These are phyloP conservation scores for Cydonia oblonga DNA, from an alignment of 331 rosid genomes.

Conservation along the genomic window DNA sequence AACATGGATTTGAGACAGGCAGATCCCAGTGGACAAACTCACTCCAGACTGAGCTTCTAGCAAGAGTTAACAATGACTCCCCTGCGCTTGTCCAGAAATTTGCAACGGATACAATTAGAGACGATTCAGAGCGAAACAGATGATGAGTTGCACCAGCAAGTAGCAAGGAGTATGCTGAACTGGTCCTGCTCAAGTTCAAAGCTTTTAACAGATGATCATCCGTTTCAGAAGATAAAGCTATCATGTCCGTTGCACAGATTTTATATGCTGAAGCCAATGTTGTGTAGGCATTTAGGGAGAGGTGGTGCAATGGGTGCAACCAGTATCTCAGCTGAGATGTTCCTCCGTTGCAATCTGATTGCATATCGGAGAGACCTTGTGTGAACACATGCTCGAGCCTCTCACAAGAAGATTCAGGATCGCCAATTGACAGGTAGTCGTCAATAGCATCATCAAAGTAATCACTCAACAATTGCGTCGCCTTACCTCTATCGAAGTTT, in stretches of 20 bases:
- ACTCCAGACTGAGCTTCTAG: constrained; percentile 36
- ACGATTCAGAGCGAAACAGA: constrained; percentile 54
- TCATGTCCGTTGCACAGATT: constrained; percentile 34
- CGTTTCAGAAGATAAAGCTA: constrained; percentile 12
- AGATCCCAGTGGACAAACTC: constrained; percentile 9
- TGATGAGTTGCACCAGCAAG: constrained; percentile 63
- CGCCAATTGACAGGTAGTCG: constrained; percentile 43
- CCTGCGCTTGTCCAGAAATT: constrained; percentile 66
- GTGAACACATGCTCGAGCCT: constrained; percentile 47
- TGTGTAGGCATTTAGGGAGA: constrained; percentile 52
- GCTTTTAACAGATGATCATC: constrained; percentile 18
- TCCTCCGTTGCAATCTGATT: constrained; percentile 21
- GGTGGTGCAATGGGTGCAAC: constrained; percentile 58
- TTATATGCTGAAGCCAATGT: constrained; percentile 60
- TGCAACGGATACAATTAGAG: constrained; percentile 49
- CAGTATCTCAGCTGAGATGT: constrained; percentile 18
- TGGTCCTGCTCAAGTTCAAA: constrained; percentile 37
- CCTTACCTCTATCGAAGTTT: constrained; percentile 19
- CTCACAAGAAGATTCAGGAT: constrained; percentile 42
- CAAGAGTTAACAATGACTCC: constrained; percentile 50
- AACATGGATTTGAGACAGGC: constrained; percentile 17
- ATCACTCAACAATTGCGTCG: constrained; percentile 27
- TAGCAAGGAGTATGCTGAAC: constrained; percentile 60
- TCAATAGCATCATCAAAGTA: constrained; percentile 37
- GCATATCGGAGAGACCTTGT: constrained; percentile 27